Base-by-base conservation (phyloP, 2,329 filamentous ascomycete species). In the Arthrobotrys megalospora region DNA sequence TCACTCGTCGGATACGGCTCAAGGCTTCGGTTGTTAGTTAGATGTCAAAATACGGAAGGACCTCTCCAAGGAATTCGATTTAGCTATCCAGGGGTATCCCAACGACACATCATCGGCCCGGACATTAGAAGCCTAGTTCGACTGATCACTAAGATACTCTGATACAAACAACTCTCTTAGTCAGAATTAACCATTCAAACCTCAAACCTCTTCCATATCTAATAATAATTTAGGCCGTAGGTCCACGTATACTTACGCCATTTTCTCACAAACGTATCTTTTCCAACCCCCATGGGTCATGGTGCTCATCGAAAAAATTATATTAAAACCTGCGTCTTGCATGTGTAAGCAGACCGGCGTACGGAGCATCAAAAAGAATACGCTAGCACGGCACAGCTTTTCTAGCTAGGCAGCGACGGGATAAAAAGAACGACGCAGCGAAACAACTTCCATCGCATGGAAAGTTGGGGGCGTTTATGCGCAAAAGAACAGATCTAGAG, bases 241-340 rank as follows among this genome's bases (percentile, higher is more conserved):
- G 12, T 12, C 55, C 55, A 36, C 16, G 24, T 43, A 43, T 60
- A 43, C 19, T 19, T 38, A 41, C 14, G 38, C 28, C 5, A 32
- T 28, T 32, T 10, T 24, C 52, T 58, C 52, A 28, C 16, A 6
- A 6, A 12, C 12, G 41, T 12, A 45, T 14, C n/a, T 45, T 45
- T 14, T 45, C 41, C 36, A 38, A 8, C 36, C n/a, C 41, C 41
- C 41, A 45, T 16, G 41, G 7, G 12, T 2, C 12, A 10, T 45
- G 41, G 41, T 2, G 41, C 52, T 58, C 52, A 58, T 58, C 52
- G 52, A 21, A 58, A 21, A 21, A 21, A 55, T 58, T 38, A 60
- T 60, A 60, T 60, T 60, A 60, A 60, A 60, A 60, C 36, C 8
- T 43, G 55, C 55, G 11, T 60, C 55, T 60, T 60, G 55, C 55